Evolutionary conservation across 257 asterid species (phyloP).

Genomic region (Solanum sitiens): DNA sequence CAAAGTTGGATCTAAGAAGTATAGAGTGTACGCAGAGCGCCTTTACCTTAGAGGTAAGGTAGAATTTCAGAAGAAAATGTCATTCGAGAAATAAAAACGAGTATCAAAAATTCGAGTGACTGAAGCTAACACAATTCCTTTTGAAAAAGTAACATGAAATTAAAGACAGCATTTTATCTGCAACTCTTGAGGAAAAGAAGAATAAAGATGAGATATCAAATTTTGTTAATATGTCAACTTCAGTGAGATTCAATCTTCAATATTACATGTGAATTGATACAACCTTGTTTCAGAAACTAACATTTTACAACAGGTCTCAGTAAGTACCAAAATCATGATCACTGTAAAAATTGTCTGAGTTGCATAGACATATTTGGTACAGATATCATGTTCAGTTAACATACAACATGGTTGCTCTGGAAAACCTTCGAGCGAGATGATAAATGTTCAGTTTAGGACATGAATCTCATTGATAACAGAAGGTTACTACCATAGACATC

Average conservation of each 20-base stretch:
- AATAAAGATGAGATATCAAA: neutral
- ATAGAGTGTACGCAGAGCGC: neutral
- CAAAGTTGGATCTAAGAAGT: accelerated
- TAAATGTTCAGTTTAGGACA: neutral
- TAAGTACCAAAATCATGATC: neutral
- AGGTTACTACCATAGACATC: neutral
- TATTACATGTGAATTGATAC: neutral
- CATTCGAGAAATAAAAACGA: neutral
- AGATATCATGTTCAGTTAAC: neutral
- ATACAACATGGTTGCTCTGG: neutral
- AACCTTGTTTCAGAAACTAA: neutral
- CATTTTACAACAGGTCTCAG: neutral
- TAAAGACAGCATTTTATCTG: neutral
- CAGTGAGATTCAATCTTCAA: neutral
- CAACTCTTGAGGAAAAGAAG: neutral
- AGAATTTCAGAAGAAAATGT: neutral
- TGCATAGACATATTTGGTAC: neutral
- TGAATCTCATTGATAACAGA: neutral
- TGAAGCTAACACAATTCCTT: neutral
- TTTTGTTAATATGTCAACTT: neutral
- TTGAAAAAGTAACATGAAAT: neutral
- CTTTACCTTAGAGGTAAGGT: neutral
- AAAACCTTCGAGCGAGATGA: neutral
- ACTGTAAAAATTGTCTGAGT: neutral
- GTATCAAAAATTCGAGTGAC: neutral